These are phyloP conservation scores for Debaryomyces coudertii DNA, from an alignment of 1,139 yeast genomes.

Conservation along the genomic window DNA sequence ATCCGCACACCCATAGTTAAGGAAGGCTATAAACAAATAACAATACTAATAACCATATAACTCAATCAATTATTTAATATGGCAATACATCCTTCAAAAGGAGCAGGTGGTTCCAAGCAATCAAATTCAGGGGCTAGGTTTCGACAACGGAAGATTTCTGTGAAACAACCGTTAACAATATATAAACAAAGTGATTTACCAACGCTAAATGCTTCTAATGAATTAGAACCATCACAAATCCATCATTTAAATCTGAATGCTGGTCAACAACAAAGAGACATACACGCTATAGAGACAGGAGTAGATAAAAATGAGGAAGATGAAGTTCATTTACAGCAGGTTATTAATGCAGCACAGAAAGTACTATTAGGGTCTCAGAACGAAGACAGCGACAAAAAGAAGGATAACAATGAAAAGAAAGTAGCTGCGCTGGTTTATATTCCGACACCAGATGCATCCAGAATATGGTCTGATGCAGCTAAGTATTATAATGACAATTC, in stretches of 20 bases:
- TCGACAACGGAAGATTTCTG: constrained; percentile 89
- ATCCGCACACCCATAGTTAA: constrained; percentile 21
- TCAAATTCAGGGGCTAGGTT: constrained; percentile 66
- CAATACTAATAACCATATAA: constrained; percentile 1
- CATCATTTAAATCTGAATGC: constrained; percentile 40
- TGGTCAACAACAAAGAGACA: constrained; percentile 77
- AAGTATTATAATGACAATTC: constrained; percentile 66
- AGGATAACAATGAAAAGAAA: constrained; percentile 42
- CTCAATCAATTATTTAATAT: constrained; percentile 15
- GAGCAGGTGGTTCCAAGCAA: constrained; percentile 36
- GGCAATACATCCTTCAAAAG: constrained; percentile 37
- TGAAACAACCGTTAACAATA: constrained; percentile 84
- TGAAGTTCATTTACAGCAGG: constrained; percentile 94
- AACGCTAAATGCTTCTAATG: constrained; percentile 58
- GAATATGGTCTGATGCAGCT: constrained; percentile 74
- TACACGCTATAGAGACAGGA: constrained; percentile 93
- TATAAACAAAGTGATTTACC: constrained; percentile 80
- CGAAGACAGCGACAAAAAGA: constrained; percentile 24
- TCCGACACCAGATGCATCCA: constrained; percentile 96
- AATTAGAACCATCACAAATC: constrained; percentile 49
- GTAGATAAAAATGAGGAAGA: constrained; percentile 98
- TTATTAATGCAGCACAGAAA: constrained; percentile 74
- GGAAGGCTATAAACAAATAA: constrained; percentile 1
- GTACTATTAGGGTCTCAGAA: constrained; percentile 49
- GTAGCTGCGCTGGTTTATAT: constrained; percentile 64